These are phyloP conservation scores for Filosporella fistucella DNA, from an alignment of 495 filamentous ascomycete genomes.

Conservation along the genomic window DNA sequence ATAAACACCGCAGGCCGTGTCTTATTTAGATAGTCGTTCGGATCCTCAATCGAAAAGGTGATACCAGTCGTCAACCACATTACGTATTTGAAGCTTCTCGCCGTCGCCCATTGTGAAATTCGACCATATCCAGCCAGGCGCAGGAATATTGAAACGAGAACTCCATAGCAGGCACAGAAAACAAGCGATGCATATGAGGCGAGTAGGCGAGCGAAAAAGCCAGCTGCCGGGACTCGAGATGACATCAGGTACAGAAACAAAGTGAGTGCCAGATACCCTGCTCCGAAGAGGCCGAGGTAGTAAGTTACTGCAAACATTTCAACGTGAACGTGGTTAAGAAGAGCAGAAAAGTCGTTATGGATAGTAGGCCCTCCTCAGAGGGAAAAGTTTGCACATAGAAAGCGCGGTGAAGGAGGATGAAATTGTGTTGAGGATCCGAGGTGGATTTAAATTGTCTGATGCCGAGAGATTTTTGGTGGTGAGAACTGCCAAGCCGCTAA, in stretches of 20 bases:
- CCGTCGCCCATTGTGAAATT: slow-evolving; percentile 82
- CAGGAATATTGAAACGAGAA: slow-evolving; percentile 65
- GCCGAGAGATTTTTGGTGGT: neutral
- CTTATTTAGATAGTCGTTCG: slow-evolving; percentile 54
- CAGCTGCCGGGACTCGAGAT: slow-evolving; percentile 46
- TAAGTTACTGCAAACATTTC: slow-evolving; percentile 27
- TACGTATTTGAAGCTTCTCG: slow-evolving; percentile 71
- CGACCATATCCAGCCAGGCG: slow-evolving; percentile 66
- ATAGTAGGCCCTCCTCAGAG: slow-evolving; percentile 20
- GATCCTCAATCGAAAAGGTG: slow-evolving; percentile 69
- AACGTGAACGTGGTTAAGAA: slow-evolving; percentile 2
- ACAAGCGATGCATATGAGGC: slow-evolving; percentile 65
- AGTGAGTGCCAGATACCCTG: slow-evolving; percentile 51
- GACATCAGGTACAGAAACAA: slow-evolving; percentile 57
- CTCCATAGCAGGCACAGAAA: slow-evolving; percentile 70
- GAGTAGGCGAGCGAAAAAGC: slow-evolving; percentile 68
- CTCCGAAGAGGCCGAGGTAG: slow-evolving; percentile 50
- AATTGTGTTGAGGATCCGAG: too few species aligned
- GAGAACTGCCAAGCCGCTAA: neutral
- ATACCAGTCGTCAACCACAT: slow-evolving; percentile 77
- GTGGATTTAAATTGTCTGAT: too few species aligned
- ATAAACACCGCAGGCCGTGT: slow-evolving; percentile 85
- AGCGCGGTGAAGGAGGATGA: neutral
- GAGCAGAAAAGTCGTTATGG: neutral
- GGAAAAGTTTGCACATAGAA: slow-evolving; percentile 11